Evolutionary conservation across 2,329 filamentous ascomycete genomes (phyloP).

Genomic region (Xylariaceae sp.): DNA sequence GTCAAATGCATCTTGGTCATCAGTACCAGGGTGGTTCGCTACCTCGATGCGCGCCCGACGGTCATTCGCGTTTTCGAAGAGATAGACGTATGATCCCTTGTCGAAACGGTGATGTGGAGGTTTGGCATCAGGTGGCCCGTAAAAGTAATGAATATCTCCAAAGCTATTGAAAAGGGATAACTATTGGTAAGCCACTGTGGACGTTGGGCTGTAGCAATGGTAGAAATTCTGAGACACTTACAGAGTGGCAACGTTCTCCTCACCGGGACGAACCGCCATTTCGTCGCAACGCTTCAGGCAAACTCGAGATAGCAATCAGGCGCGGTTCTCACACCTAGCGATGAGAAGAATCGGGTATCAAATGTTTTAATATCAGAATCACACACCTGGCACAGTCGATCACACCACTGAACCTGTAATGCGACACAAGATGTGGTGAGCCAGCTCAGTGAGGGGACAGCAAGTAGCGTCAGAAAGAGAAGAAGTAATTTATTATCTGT

Average conservation of each 20-base stretch:
- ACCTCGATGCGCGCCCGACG: conserved; percentile 69
- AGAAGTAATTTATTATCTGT: background rate
- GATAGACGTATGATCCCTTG: conserved; percentile 74
- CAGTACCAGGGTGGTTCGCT: conserved; percentile 69
- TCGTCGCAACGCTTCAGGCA: conserved; percentile 10
- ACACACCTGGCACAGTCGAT: background rate
- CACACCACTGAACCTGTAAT: background rate
- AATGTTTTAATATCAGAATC: too few relatives aligned
- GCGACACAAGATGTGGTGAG: conserved; percentile 9
- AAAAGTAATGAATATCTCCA: conserved; percentile 76
- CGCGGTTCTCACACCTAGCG: too few relatives aligned
- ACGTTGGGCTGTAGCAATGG: background rate
- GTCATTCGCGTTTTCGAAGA: conserved; percentile 69
- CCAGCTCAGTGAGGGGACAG: conserved; percentile 10
- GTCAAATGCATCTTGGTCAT: conserved; percentile 75
- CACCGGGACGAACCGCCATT: conserved; percentile 44
- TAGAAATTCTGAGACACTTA: conserved; percentile 26
- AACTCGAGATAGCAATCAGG: background rate
- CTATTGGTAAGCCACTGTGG: conserved; percentile 23
- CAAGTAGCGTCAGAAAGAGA: conserved; percentile 6
- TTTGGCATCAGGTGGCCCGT: conserved; percentile 60
- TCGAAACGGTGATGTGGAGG: conserved; percentile 79
- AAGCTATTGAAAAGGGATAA: conserved; percentile 48
- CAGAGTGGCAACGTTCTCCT: conserved; percentile 47
- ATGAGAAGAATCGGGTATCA: too few relatives aligned